Base-by-base conservation (phyloP, 352 stramenopile species). In the Phytophthora capsici region DNA sequence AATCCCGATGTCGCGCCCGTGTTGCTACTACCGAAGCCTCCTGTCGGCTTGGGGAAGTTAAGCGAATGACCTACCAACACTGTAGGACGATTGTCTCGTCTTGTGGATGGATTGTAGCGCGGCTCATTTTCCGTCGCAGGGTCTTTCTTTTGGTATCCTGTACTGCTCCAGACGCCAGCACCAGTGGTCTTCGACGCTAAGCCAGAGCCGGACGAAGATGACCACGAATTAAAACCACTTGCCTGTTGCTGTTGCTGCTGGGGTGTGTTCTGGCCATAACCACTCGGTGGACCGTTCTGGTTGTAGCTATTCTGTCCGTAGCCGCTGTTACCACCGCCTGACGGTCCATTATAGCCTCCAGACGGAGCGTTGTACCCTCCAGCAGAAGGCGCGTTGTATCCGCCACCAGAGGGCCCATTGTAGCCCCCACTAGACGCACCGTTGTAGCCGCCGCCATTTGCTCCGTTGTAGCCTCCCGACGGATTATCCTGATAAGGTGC, bases 21-120 rank as follows among this genome's bases (percentile, higher is more conserved):
- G 34, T 78, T 78, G 20, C 77, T 72, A 44, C 34, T 72, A 3
- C 78, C 68, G 45, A 77, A 84, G 8, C 63, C 57, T 13, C 72
- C 63, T 17, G 53, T 16, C 3, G 85, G 81, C 54, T 90, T 89
- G 0, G 86, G 78, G 43, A 94, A 93, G 59, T 83, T 90, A 34
- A 94, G 69, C 14, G 82, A 84, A 49, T 92, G 81, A 1, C 88
- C 88, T 19, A 96, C 85, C 0, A 96, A 71, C 22, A 96, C 88
- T 0, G 88, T 96, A 6, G 88, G 88, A 1, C 88, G 86, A 52
- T 92, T 94, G 71, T 96, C 88, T n/a, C 88, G 82, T 1, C 77
- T 73, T 14, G 66, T 77, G 4, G 74, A 73, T 2, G 73, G 67
- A 10, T 73, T 78, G 54, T 88, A 94, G 0, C 75, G 69, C 6